Conservation (phyloP, 371 early-diverging fungal species). For the Rhizopus stolonifer region DNA sequence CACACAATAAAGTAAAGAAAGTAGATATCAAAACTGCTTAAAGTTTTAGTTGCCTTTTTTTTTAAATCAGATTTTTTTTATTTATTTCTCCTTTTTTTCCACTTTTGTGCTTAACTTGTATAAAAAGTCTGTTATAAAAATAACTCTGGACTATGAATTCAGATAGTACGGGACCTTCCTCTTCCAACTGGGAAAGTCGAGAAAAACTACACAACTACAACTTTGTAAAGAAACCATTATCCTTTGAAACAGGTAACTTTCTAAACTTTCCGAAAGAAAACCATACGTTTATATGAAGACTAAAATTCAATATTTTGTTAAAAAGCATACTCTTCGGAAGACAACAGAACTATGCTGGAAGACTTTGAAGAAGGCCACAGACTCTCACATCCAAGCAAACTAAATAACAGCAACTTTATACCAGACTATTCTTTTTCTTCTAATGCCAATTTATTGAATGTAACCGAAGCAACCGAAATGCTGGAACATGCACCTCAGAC, state of each 20-base stretch:
- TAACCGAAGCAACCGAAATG: slow-evolving; percentile 42
- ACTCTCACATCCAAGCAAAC: slow-evolving; percentile 2
- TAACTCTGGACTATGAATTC: not conserved
- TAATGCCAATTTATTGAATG: slow-evolving; percentile 13
- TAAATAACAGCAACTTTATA: not conserved
- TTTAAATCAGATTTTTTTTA: slow-evolving; percentile 1
- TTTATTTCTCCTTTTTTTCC: slow-evolving; percentile 1
- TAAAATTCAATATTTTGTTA: not conserved
- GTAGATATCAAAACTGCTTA: no score
- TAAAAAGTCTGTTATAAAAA: not conserved
- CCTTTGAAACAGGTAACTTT: slow-evolving; percentile 22
- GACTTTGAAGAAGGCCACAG: slow-evolving; percentile 35
- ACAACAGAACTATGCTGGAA: slow-evolving; percentile 32
- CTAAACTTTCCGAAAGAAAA: not conserved
- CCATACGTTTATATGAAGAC: not conserved
- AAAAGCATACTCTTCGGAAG: slow-evolving; percentile 28
- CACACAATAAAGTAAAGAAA: no score
- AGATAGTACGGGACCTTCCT: not conserved
- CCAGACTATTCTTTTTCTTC: slow-evolving; percentile 34
- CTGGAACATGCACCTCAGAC: slow-evolving; percentile 16
- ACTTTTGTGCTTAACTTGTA: not conserved
- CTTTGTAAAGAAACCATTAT: slow-evolving; percentile 3
- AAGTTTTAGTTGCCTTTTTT: not conserved
- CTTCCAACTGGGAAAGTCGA: not conserved
- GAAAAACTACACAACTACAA: not conserved